phyloP scores from a whole-genome alignment of 228 moss, liverwort and hornwort genomes.

The Sphagnum magellanicum region DNA sequence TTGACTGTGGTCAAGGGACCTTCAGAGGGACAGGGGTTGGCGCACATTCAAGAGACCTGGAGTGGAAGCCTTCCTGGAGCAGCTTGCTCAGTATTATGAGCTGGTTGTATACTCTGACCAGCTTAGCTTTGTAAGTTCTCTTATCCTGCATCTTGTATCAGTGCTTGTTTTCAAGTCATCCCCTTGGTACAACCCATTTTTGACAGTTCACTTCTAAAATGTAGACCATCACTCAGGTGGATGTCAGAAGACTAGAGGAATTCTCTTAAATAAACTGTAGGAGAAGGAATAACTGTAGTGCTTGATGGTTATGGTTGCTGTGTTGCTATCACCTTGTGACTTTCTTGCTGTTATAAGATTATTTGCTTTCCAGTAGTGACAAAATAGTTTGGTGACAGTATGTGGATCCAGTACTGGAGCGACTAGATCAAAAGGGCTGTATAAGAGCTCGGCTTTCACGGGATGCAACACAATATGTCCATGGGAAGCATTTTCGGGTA shows the following conservation, averaged over 20 bases:
- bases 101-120: conserved; percentile 93
- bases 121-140: conserved; percentile 75
- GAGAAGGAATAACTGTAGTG: no score
- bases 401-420: conserved; percentile 88
- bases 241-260: no score
- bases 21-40: conserved; percentile 98
- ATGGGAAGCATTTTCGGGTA: conserved; percentile 94
- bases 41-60: conserved; percentile 97
- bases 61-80: conserved; percentile 93
- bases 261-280: no score
- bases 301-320: no score
- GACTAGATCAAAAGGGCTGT: conserved; percentile 89
- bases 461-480: conserved; percentile 93
- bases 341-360: no score
- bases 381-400: conserved; percentile 37
- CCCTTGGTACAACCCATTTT: background rate
- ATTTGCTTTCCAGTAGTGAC: no score
- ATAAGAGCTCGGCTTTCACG: conserved; percentile 85
- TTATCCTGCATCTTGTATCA: background rate
- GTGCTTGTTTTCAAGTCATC: background rate
- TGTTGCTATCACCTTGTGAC: no score
- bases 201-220: no score
- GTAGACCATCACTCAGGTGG: no score
- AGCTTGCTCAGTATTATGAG: conserved; percentile 96
- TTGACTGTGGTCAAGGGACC: no score